These are phyloP conservation scores for Penicillium frequentans DNA, from an alignment of 2,329 filamentous ascomycete species.

Conservation along the genomic window DNA sequence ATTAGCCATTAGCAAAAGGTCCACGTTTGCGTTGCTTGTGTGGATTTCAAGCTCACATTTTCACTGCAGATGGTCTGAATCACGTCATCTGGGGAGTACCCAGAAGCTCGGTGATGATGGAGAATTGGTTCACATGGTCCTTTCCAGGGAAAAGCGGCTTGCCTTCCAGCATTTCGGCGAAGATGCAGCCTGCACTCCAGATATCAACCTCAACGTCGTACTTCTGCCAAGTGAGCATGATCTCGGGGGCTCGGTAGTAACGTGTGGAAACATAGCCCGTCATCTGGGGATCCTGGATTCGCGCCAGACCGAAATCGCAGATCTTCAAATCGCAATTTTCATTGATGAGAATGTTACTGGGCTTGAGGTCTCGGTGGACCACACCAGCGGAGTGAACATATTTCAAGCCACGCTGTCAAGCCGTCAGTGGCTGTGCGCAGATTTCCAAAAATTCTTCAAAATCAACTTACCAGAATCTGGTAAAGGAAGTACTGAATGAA, in stretches of 20 bases:
- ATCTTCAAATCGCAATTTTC: slow-evolving; percentile 99
- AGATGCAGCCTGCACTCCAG: slow-evolving; percentile 98
- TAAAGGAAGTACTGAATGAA: slow-evolving; percentile 99
- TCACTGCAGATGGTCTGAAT: slow-evolving; percentile 98
- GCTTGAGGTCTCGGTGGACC: slow-evolving; percentile 95
- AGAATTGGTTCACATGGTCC: slow-evolving; percentile 99
- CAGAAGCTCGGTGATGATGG: slow-evolving; percentile 96
- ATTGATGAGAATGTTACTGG: slow-evolving; percentile 98
- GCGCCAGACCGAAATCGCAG: slow-evolving; percentile 95
- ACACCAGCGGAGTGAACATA: slow-evolving; percentile 99
- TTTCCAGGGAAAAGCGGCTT: slow-evolving; percentile 98
- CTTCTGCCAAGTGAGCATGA: slow-evolving; percentile 99
- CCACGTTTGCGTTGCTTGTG: background rate
- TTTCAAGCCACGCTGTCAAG: slow-evolving; percentile 81
- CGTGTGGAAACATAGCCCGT: slow-evolving; percentile 97
- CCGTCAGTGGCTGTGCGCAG: slow-evolving; percentile 17
- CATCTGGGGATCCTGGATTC: slow-evolving; percentile 99
- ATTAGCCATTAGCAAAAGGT: slow-evolving; percentile 23
- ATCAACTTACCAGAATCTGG: slow-evolving; percentile 83
- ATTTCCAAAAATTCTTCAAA: background rate
- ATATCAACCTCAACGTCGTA: slow-evolving; percentile 99
- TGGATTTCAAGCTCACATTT: slow-evolving; percentile 64
- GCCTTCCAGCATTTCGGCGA: slow-evolving; percentile 98
- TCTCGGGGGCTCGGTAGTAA: slow-evolving; percentile 98
- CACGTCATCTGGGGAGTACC: slow-evolving; percentile 98